Evolutionary conservation across 2,329 filamentous ascomycete species (phyloP).

Genomic region (Coniochaeta sp.): DNA sequence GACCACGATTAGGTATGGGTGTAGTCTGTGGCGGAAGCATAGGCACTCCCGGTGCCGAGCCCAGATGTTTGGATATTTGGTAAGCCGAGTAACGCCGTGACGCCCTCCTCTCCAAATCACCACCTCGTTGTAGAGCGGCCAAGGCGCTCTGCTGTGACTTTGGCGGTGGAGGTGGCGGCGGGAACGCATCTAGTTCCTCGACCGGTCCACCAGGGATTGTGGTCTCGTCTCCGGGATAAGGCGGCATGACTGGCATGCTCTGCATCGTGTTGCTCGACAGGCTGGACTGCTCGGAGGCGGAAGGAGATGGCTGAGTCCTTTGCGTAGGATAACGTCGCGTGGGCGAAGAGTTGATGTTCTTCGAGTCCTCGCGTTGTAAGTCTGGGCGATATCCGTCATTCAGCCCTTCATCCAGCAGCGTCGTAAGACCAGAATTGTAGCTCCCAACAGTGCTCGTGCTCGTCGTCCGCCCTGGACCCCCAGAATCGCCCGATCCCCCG

Average conservation of each 20-base stretch:
- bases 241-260: conserved; percentile 65
- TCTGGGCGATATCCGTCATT: conserved; percentile 43
- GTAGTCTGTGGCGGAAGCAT: conserved; percentile 79
- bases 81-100: conserved; percentile 93
- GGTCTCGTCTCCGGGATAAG: conserved; percentile 59
- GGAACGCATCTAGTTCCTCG: conserved; percentile 55
- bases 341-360: conserved; percentile 31
- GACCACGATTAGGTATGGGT: conserved; percentile 77
- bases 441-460: conserved; percentile 55
- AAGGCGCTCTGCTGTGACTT: conserved; percentile 85
- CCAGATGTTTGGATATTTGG: conserved; percentile 91
- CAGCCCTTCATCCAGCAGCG: conserved; percentile 52
- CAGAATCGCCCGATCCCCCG: conserved; percentile 22
- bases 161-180: conserved; percentile 70
- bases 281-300: conserved; percentile 56
- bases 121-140: conserved; percentile 82
- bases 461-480: conserved; percentile 40
- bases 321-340: conserved; percentile 37
- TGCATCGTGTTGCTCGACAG: conserved; percentile 71
- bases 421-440: conserved; percentile 49
- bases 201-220: conserved; percentile 35
- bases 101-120: conserved; percentile 84
- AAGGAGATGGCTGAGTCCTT: conserved; percentile 44
- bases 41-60: conserved; percentile 73
- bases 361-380: conserved; percentile 18